phyloP scores from a whole-genome alignment of 495 filamentous ascomycete species.

The Aspergillus nanangensis region DNA sequence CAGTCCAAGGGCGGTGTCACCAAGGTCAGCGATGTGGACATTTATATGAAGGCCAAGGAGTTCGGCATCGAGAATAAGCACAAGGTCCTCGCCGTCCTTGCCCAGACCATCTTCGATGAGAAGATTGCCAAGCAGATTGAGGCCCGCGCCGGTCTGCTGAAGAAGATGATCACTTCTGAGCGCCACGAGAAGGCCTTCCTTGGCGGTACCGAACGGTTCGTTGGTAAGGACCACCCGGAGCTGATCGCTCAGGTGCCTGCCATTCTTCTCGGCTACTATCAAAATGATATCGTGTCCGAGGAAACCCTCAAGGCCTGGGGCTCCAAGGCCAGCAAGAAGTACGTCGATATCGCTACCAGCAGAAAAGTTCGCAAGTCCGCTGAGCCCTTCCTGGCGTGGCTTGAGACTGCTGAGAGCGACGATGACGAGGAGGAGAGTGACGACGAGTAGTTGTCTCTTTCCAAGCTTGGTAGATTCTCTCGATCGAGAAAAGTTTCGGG shows the following conservation, averaged over 20 bases:
- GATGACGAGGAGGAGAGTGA: constrained; percentile 63
- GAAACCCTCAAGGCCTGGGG: constrained; percentile 89
- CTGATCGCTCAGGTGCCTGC: constrained; percentile 74
- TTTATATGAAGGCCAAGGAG: constrained; percentile 93
- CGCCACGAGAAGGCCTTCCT: constrained; percentile 94
- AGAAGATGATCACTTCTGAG: constrained; percentile 87
- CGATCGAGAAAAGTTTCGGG: constrained; percentile 1
- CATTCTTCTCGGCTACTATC: constrained; percentile 82
- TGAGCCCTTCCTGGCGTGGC: constrained; percentile 90
- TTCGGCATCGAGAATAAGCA: constrained; percentile 94
- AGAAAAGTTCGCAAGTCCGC: constrained; percentile 96
- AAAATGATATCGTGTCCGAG: constrained; percentile 82
- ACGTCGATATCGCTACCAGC: constrained; percentile 82
- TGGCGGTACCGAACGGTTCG: constrained; percentile 92
- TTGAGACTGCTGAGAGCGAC: constrained; percentile 84
- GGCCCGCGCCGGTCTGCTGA: constrained; percentile 75
- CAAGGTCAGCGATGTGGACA: constrained; percentile 78
- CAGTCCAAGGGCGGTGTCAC: constrained; percentile 63
- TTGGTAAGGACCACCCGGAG: constrained; percentile 76
- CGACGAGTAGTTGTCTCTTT: constrained; percentile 30
- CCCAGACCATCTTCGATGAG: constrained; percentile 90
- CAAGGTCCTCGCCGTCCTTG: constrained; percentile 85
- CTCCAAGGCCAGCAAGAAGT: constrained; percentile 93
- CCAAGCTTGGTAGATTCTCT: not conserved
- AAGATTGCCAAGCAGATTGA: constrained; percentile 83